These are phyloP conservation scores for Boletus rubropictus DNA, from an alignment of 768 basidiomycete genomes.

Conservation along the genomic window DNA sequence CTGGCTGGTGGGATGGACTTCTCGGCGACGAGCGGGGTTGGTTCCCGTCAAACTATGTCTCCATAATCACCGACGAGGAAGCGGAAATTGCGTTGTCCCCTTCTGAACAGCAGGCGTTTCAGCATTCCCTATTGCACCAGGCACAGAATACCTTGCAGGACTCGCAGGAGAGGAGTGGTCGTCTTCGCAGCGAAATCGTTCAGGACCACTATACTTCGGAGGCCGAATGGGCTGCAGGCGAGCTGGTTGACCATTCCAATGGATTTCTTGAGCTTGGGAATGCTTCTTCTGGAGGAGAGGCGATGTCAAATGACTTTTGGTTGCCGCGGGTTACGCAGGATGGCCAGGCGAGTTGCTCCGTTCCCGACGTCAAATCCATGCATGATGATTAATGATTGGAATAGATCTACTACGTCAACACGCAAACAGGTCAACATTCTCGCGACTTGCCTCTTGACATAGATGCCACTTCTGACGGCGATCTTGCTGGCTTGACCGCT, in stretches of 20 bases:
- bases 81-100: constrained; percentile 58
- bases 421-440: constrained; percentile 75
- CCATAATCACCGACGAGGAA: constrained; percentile 71
- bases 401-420: constrained; percentile 94
- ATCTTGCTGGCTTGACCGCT: constrained; percentile 50
- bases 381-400: background rate
- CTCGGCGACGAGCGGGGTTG: constrained; percentile 86
- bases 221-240: constrained; percentile 39
- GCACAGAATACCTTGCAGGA: constrained; percentile 9
- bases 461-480: constrained; percentile 59
- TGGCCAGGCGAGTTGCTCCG: constrained; percentile 62
- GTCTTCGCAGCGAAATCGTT: constrained; percentile 8
- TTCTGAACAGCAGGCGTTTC: constrained; percentile 12
- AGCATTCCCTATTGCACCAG: constrained; percentile 14
- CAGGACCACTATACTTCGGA: constrained; percentile 35
- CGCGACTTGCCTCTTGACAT: constrained; percentile 77
- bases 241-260: constrained; percentile 32
- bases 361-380: background rate
- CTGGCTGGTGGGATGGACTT: constrained; percentile 98
- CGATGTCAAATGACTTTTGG: constrained; percentile 76
- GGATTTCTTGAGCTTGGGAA: constrained; percentile 31
- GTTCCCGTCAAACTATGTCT: constrained; percentile 97
- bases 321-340: constrained; percentile 78
- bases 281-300: constrained; percentile 24
- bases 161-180: constrained; percentile 10